phyloP scores from a whole-genome alignment of 2,329 filamentous ascomycete species.

The Colletotrichum sublineola region DNA sequence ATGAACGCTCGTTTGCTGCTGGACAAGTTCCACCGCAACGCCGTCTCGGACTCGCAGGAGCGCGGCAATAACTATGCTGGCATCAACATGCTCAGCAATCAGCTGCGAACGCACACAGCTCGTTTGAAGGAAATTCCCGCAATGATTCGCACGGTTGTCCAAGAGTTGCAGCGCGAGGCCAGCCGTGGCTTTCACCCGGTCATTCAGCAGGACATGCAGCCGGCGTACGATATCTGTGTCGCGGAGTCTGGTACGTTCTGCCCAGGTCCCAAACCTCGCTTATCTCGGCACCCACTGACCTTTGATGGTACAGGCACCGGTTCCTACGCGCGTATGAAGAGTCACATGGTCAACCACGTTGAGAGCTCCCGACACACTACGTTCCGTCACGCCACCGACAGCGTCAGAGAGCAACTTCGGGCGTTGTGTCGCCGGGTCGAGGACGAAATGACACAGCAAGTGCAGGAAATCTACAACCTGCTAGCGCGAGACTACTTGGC shows the following conservation, averaged over 20 bases:
- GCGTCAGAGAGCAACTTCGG: conserved; percentile 43
- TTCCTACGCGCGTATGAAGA: conserved; percentile 47
- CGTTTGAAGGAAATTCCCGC: conserved; percentile 40
- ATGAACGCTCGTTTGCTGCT: conserved; percentile 20
- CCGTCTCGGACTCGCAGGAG: conserved; percentile 30
- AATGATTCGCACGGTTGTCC: conserved; percentile 12
- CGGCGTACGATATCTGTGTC: conserved; percentile 43
- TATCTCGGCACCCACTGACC: not conserved
- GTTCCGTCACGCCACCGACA: conserved; percentile 43
- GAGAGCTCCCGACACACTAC: conserved; percentile 35
- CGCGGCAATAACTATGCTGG: conserved; percentile 32
- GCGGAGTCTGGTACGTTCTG: conserved; percentile 26
- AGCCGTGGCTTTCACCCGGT: conserved; percentile 45
- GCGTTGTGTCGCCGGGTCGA: conserved; percentile 15
- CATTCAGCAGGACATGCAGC: conserved; percentile 44
- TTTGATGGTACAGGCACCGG: conserved; percentile 39
- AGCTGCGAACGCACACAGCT: conserved; percentile 43
- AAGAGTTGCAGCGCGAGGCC: conserved; percentile 46
- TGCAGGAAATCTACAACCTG: conserved; percentile 34
- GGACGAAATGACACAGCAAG: conserved; percentile 10
- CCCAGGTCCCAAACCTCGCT: not conserved
- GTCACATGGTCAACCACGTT: conserved; percentile 45
- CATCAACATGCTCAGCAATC: conserved; percentile 44
- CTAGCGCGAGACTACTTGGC: conserved; percentile 34
- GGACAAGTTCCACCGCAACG: conserved; percentile 37